These are phyloP conservation scores for Eimeria sp. DNA, from an alignment of 169 alveolate species.

Conservation along the genomic window DNA sequence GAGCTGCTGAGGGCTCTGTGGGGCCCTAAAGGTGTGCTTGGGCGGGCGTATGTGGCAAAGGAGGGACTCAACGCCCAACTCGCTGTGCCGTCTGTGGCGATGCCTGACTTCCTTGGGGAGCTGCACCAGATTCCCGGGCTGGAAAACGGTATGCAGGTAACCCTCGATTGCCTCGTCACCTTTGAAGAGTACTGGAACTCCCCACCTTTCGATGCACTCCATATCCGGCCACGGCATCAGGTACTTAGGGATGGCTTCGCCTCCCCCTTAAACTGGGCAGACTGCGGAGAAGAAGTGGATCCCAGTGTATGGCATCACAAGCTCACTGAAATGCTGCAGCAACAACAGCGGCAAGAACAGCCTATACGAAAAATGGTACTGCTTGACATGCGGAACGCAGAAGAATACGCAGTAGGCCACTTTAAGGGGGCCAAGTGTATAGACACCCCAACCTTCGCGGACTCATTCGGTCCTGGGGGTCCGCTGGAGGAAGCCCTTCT, in stretches of 20 bases:
- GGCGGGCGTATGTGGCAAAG: conserved; percentile 83
- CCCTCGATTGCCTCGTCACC: conserved; percentile 63
- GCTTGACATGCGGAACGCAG: conserved; percentile 81
- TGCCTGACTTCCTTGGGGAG: conserved; percentile 5
- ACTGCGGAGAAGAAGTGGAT: conserved; percentile 81
- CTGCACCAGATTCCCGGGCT: conserved; percentile 71
- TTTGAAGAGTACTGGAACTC: not conserved
- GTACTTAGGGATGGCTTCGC: conserved; percentile 82
- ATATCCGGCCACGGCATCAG: conserved; percentile 78
- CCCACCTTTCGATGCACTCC: conserved; percentile 82
- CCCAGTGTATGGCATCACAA: conserved; percentile 78
- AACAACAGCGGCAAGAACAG: conserved; percentile 67
- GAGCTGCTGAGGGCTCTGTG: conserved; percentile 75
- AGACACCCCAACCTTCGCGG: conserved; percentile 79
- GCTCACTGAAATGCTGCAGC: conserved; percentile 49
- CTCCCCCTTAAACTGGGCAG: conserved; percentile 56
- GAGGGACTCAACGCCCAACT: conserved; percentile 85
- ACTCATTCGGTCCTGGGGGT: conserved; percentile 67
- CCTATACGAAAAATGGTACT: conserved; percentile 23
- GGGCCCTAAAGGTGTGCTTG: conserved; percentile 81
- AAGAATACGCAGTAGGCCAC: conserved; percentile 80
- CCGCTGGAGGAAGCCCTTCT: conserved; percentile 60
- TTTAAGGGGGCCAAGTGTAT: conserved; percentile 80
- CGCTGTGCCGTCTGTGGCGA: conserved; percentile 74
- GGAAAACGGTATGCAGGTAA: conserved; percentile 55